phyloP scores from a whole-genome alignment of 495 filamentous ascomycete genomes.

The Tuber umbilicatum region DNA sequence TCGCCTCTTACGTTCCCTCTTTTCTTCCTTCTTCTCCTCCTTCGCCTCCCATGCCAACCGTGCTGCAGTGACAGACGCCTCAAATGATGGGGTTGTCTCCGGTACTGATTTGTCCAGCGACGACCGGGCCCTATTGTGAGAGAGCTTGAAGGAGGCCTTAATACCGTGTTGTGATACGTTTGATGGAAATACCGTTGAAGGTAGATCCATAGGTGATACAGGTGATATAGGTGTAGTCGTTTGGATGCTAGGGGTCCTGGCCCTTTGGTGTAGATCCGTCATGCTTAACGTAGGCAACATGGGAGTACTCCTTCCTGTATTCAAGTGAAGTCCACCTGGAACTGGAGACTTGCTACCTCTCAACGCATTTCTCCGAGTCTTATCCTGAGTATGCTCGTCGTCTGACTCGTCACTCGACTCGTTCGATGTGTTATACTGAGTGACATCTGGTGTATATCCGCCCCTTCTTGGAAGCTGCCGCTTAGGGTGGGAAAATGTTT shows the following conservation, averaged over 20 bases:
- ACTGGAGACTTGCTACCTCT: constrained; percentile 29
- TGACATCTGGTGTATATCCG: constrained; percentile 38
- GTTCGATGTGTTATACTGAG: constrained; percentile 35
- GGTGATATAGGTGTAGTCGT: constrained; percentile 32
- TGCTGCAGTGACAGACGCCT: constrained; percentile 38
- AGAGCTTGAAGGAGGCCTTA: constrained; percentile 24
- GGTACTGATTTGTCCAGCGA: background rate
- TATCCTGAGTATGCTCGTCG: constrained; percentile 24
- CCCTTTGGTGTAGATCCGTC: constrained; percentile 36
- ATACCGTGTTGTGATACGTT: background rate
- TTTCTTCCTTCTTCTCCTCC: constrained; percentile 43
- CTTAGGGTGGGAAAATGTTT: constrained; percentile 39
- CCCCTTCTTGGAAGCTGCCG: constrained; percentile 39
- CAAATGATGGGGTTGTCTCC: constrained; percentile 39
- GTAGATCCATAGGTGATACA: constrained; percentile 25
- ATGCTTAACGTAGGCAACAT: constrained; percentile 36
- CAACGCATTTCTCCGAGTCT: constrained; percentile 34
- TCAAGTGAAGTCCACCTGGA: constrained; percentile 26
- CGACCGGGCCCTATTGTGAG: constrained; percentile 15
- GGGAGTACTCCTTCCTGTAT: constrained; percentile 35
- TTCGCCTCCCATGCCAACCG: constrained; percentile 41
- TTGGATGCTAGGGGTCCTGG: constrained; percentile 28
- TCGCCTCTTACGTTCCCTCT: constrained; percentile 39
- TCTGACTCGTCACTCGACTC: constrained; percentile 40
- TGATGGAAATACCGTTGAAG: constrained; percentile 8